phyloP scores from a whole-genome alignment of 2,329 filamentous ascomycete genomes.

The Parastagonospora nodorum region DNA sequence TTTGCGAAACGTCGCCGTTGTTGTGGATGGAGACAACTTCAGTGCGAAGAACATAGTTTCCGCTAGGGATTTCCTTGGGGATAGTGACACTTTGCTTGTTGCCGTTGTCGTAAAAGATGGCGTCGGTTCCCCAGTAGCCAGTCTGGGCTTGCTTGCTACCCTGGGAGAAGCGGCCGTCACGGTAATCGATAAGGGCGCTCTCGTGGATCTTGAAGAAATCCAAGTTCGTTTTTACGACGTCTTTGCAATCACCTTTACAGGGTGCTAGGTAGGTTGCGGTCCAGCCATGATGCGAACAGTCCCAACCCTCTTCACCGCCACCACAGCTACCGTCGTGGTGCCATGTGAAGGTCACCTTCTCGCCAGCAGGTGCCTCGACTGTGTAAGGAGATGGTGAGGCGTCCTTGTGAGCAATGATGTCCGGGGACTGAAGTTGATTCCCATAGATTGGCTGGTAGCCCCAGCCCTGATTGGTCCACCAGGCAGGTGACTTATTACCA shows the following conservation, averaged over 20 bases:
- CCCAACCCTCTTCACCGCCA: slow-evolving; percentile 35
- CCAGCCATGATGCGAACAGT: slow-evolving; percentile 41
- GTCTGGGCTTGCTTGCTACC: slow-evolving; percentile 25
- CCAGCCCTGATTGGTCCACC: slow-evolving; percentile 42
- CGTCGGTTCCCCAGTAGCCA: slow-evolving; percentile 41
- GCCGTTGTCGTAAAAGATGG: slow-evolving; percentile 41
- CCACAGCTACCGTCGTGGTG: slow-evolving; percentile 34
- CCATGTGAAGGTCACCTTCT: slow-evolving; percentile 39
- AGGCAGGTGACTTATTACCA: slow-evolving; percentile 35
- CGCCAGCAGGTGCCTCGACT: slow-evolving; percentile 32
- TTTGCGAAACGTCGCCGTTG: slow-evolving; percentile 35
- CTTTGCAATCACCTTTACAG: slow-evolving; percentile 41
- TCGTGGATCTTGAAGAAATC: slow-evolving; percentile 45
- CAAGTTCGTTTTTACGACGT: slow-evolving; percentile 36
- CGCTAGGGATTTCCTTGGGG: slow-evolving; percentile 36
- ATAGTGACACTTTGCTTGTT: slow-evolving; percentile 41
- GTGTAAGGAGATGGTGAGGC: slow-evolving; percentile 38
- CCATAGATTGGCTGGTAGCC: slow-evolving; percentile 38
- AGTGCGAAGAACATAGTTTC: slow-evolving; percentile 44
- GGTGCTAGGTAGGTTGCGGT: slow-evolving; percentile 39
- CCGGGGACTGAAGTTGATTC: slow-evolving; percentile 21
- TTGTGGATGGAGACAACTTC: slow-evolving; percentile 44
- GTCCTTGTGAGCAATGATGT: slow-evolving; percentile 41
- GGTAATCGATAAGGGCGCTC: slow-evolving; percentile 33
- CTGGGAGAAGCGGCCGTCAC: slow-evolving; percentile 29